Percentiles rank a stretch among this genome's conserved stretches.
These are phyloP conservation scores for Leucocoprinus leucothites DNA, from an alignment of 768 basidiomycete genomes.

Conservation along the genomic window DNA sequence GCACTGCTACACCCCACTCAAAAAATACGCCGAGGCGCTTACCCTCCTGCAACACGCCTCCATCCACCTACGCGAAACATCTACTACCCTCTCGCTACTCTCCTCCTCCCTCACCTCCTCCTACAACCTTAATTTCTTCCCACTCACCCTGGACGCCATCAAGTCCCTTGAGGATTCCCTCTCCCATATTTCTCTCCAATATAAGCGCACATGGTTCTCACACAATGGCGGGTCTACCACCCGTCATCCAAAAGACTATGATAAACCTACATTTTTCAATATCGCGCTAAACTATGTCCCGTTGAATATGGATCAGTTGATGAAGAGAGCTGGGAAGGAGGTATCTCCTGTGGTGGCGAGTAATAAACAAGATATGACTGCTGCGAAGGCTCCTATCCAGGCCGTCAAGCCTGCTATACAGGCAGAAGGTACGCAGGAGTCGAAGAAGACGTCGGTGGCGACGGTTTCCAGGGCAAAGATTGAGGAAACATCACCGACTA, in stretches of 20 bases:
- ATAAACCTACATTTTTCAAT: constrained; percentile 92
- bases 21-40: constrained; percentile 71
- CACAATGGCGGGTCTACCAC: constrained; percentile 64
- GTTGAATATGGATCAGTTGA: constrained; percentile 76
- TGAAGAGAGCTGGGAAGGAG: constrained; percentile 67
- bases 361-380: constrained; percentile 12
- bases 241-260: constrained; percentile 45
- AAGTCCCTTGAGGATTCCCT: constrained; percentile 53
- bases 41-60: constrained; percentile 67
- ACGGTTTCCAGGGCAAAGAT: constrained; percentile 46
- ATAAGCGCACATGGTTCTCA: constrained; percentile 78
- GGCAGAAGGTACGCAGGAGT: constrained; percentile 33
- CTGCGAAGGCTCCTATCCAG: constrained; percentile 17
- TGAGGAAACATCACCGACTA: constrained; percentile 48
- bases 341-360: constrained; percentile 12
- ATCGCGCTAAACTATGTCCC: constrained; percentile 91
- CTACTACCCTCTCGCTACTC: constrained; percentile 44
- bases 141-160: constrained; percentile 41
- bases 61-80: constrained; percentile 73
- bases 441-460: constrained; percentile 29
- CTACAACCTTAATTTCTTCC: constrained; percentile 41
- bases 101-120: constrained; percentile 13
- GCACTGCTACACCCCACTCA: constrained; percentile 66
- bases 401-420: constrained; percentile 17
- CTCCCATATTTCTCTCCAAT: constrained; percentile 39